Conservation (phyloP, 768 basidiomycete genomes). For the Hericium alpestre region DNA sequence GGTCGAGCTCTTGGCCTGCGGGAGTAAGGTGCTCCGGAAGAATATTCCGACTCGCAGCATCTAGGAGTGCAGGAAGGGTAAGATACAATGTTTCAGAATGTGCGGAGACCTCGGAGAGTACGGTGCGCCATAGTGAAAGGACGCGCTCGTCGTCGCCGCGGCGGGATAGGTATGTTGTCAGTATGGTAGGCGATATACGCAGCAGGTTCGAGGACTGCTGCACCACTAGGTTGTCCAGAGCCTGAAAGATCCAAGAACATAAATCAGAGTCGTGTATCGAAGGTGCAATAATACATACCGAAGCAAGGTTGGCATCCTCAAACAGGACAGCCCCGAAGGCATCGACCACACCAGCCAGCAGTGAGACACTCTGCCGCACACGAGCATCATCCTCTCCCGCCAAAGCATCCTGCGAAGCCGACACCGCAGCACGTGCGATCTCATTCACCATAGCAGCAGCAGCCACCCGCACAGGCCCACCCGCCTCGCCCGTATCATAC, state of each 20-base stretch:
- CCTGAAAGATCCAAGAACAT: background rate
- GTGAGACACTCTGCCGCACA: background rate
- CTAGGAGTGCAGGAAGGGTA: slow-evolving; percentile 29
- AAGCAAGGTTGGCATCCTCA: slow-evolving; percentile 27
- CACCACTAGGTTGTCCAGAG: slow-evolving; percentile 35
- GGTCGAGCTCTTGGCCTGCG: slow-evolving; percentile 33
- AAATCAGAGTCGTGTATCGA: background rate
- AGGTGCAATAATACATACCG: slow-evolving; percentile 25
- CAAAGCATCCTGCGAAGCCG: background rate
- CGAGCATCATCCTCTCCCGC: background rate
- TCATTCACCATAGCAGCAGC: background rate
- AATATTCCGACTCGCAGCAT: slow-evolving; percentile 25
- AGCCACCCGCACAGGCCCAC: slow-evolving; percentile 9
- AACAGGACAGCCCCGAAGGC: slow-evolving; percentile 46
- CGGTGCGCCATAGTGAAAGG: slow-evolving; percentile 33
- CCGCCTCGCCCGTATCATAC: slow-evolving; percentile 27
- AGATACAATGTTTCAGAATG: slow-evolving; percentile 21
- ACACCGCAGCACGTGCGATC: background rate
- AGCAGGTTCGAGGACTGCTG: slow-evolving; percentile 31
- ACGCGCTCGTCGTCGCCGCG: slow-evolving; percentile 24
- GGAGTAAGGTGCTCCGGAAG: slow-evolving; percentile 41
- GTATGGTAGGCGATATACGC: slow-evolving; percentile 28
- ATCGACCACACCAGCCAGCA: slow-evolving; percentile 35
- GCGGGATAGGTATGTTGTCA: slow-evolving; percentile 42
- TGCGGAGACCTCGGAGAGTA: slow-evolving; percentile 34